These are phyloP conservation scores for Stylosanthes scabra DNA, from an alignment of 331 rosid genomes.

Conservation along the genomic window DNA sequence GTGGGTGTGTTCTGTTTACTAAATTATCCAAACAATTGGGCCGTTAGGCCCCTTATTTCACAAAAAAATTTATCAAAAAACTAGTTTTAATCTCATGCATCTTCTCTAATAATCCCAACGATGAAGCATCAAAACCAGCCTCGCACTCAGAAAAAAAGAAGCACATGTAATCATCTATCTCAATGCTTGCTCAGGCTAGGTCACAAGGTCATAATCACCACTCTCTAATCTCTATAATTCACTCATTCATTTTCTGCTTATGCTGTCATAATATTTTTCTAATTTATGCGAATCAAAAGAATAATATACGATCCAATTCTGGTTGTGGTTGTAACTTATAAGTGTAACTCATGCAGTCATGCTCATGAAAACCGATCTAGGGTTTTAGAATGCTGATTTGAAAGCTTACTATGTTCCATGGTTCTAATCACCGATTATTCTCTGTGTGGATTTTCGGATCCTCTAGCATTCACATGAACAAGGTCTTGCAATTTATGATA, in stretches of 20 bases:
- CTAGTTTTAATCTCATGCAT: too few relatives aligned
- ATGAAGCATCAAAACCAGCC: too few relatives aligned
- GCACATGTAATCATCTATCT: slow-evolving; percentile 80
- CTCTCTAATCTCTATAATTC: not conserved
- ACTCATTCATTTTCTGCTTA: not conserved
- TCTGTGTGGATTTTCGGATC: too few relatives aligned
- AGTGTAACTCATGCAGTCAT: slow-evolving; percentile 36
- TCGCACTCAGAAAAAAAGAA: slow-evolving; percentile 36
- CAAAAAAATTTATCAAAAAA: too few relatives aligned
- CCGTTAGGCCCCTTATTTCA: too few relatives aligned
- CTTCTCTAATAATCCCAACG: too few relatives aligned
- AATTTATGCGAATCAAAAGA: slow-evolving; percentile 23
- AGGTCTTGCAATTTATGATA: too few relatives aligned
- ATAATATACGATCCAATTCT: slow-evolving; percentile 36
- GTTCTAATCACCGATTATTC: too few relatives aligned
- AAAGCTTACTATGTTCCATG: slow-evolving; percentile 93
- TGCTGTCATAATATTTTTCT: slow-evolving; percentile 14
- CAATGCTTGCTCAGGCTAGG: slow-evolving; percentile 89
- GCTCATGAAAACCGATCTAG: slow-evolving; percentile 89
- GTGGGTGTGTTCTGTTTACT: too few relatives aligned
- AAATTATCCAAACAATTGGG: too few relatives aligned
- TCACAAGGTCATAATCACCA: slow-evolving; percentile 70
- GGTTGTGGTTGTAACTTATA: slow-evolving; percentile 84
- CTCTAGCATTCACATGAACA: too few relatives aligned
- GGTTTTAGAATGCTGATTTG: slow-evolving; percentile 83